phyloP scores from a whole-genome alignment of 306 rosid genomes.

The Gastrolobium villosum region DNA sequence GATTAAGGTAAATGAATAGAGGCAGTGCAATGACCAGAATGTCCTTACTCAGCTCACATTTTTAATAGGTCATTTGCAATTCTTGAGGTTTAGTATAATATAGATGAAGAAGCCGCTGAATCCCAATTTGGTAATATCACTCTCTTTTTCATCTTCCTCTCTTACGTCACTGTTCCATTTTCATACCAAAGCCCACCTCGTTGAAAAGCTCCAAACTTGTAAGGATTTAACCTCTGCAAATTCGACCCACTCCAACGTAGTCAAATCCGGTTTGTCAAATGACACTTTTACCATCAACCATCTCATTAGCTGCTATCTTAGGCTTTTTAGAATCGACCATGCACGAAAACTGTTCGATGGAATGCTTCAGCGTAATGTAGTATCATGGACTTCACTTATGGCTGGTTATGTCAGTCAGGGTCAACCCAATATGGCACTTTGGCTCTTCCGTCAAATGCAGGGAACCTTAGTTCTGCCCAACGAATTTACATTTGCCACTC shows the following conservation, averaged over 20 bases:
- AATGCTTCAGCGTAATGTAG: constrained; percentile 72
- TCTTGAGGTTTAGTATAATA: not conserved
- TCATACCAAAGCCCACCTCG: constrained; percentile 51
- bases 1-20: too few species aligned
- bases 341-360: constrained; percentile 75
- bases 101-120: constrained; percentile 39
- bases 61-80: not conserved
- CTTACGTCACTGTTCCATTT: constrained; percentile 50
- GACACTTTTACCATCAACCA: constrained; percentile 69
- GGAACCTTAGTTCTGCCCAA: constrained; percentile 63
- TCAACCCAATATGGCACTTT: constrained; percentile 59
- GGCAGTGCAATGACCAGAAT: constrained; percentile 22
- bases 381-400: constrained; percentile 86
- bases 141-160: constrained; percentile 42
- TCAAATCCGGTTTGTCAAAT: constrained; percentile 61
- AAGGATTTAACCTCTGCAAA: constrained; percentile 55
- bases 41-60: not conserved
- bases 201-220: constrained; percentile 61
- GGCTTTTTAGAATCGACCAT: constrained; percentile 51
- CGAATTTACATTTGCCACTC: constrained; percentile 76
- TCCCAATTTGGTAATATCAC: constrained; percentile 35
- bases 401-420: constrained; percentile 61
- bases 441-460: constrained; percentile 60
- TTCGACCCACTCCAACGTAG: constrained; percentile 55
- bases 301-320: constrained; percentile 66